A percentile compares a stretch with the other conserved stretches of the same genome.
Conservation (phyloP, 345 rosid genomes). For the Sisymbrium altissimum region DNA sequence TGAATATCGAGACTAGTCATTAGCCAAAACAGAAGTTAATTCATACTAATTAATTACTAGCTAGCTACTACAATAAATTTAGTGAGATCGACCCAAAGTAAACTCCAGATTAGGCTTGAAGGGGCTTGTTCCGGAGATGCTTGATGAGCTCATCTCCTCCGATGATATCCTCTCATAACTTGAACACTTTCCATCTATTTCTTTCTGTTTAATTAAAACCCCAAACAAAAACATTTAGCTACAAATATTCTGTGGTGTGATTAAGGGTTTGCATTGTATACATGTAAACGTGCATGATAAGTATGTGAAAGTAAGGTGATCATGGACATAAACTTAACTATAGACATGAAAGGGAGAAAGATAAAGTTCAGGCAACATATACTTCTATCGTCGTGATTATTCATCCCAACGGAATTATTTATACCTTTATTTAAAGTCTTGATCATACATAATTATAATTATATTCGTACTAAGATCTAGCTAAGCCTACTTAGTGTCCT, state of each 20-base stretch:
- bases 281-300: neutral
- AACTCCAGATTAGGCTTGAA: slow-evolving; percentile 93
- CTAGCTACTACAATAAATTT: slow-evolving; percentile 34
- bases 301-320: neutral
- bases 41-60: slow-evolving; percentile 19
- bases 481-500: neutral
- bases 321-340: neutral
- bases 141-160: slow-evolving; percentile 72
- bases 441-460: neutral
- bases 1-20: slow-evolving; percentile 26
- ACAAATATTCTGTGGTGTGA: neutral
- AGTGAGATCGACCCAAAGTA: slow-evolving; percentile 86
- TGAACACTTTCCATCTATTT: slow-evolving; percentile 57
- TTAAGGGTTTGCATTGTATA: neutral
- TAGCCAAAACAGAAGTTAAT: slow-evolving; percentile 25
- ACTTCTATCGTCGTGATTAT: neutral
- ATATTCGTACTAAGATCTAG: slow-evolving; percentile 7
- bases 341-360: neutral
- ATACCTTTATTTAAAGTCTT: neutral
- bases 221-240: neutral
- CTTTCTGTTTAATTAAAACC: slow-evolving; percentile 42
- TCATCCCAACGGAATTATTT: neutral
- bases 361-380: neutral
- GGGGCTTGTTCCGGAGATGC: slow-evolving; percentile 66
- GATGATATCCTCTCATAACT: slow-evolving; percentile 75